phyloP scores from a whole-genome alignment of 148 eudicot genomes.

The Dianthus caryophyllus region DNA sequence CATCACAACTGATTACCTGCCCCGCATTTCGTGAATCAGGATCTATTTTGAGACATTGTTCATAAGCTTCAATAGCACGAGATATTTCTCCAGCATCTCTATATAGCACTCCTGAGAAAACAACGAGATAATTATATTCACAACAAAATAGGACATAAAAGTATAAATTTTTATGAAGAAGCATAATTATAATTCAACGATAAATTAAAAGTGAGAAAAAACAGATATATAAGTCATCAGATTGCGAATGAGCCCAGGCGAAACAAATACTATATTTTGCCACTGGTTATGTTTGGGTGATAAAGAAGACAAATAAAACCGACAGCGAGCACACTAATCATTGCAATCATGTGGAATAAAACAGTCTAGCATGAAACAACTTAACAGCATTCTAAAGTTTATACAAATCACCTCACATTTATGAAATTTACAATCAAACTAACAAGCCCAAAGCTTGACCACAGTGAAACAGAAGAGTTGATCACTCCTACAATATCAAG shows the following conservation, averaged over 20 bases:
- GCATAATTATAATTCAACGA: neutral
- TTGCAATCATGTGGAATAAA: neutral
- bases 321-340: neutral
- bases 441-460: neutral
- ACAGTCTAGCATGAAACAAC: neutral
- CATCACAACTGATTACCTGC: constrained; percentile 49
- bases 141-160: no score
- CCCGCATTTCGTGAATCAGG: constrained; percentile 99
- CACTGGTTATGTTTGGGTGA: neutral
- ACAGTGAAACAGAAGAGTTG: neutral
- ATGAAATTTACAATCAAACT: neutral
- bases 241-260: neutral
- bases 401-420: neutral
- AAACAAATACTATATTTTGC: neutral
- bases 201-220: neutral
- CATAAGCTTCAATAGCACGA: constrained; percentile 94
- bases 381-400: neutral
- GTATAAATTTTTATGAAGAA: neutral
- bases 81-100: constrained; percentile 95
- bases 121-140: no score
- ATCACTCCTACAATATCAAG: neutral
- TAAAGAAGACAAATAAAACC: neutral
- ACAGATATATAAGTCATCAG: neutral
- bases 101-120: constrained; percentile 70
- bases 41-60: constrained; percentile 96